phyloP scores from a whole-genome alignment of 768 basidiomycete species.

The Aureoboletus auriporus region DNA sequence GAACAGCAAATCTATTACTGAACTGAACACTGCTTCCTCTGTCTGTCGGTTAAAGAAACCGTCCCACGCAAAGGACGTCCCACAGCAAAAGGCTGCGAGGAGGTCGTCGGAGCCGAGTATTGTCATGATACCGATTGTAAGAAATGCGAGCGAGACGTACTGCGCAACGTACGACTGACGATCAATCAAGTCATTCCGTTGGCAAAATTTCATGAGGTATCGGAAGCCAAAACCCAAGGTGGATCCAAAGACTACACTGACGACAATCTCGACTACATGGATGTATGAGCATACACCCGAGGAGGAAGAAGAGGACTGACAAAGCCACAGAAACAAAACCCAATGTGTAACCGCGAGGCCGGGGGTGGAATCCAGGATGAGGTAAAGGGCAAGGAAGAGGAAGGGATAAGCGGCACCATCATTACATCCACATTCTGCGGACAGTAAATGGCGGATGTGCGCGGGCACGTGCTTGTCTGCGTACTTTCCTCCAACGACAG shows the following conservation, averaged over 20 bases:
- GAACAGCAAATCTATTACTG: conserved; percentile 94
- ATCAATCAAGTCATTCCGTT: conserved; percentile 83
- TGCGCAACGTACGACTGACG: conserved; percentile 94
- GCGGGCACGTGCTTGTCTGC: conserved; percentile 96
- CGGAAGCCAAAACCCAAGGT: conserved; percentile 76
- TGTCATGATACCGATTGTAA: conserved; percentile 80
- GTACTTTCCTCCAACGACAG: conserved; percentile 90
- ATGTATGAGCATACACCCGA: conserved; percentile 2
- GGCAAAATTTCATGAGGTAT: conserved; percentile 90
- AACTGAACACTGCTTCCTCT: conserved; percentile 92
- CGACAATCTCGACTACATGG: conserved; percentile 64
- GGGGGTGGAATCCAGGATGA: conserved; percentile 63
- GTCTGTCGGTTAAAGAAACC: conserved; percentile 92
- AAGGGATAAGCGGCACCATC: conserved; percentile 98
- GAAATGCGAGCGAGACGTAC: conserved; percentile 77
- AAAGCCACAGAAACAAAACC: conserved; percentile 85
- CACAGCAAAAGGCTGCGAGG: conserved; percentile 91
- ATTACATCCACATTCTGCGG: conserved; percentile 86
- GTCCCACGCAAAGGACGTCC: conserved; percentile 96
- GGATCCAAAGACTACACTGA: conserved; percentile 74
- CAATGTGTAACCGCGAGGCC: conserved; percentile 76
- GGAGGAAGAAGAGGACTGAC: conserved; percentile 41
- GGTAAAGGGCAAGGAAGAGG: conserved; percentile 84
- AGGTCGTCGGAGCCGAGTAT: conserved; percentile 92
- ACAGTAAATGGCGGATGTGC: conserved; percentile 63